phyloP scores from a whole-genome alignment of 306 rosid genomes.

The Vicia faba region DNA sequence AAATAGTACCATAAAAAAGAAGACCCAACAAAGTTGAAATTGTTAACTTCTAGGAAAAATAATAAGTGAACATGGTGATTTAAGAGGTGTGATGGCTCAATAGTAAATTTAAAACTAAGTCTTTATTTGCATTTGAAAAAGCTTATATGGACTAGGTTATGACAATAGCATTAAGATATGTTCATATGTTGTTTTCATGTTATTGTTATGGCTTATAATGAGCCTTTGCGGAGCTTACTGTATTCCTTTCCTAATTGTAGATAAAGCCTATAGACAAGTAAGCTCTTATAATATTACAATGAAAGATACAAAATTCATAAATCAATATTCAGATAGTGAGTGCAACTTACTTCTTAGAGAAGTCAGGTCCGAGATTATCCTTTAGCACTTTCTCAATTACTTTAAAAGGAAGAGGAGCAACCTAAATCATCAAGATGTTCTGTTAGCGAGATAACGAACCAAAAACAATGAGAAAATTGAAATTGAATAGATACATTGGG shows the following conservation, averaged over 20 bases:
- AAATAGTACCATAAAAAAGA: not conserved
- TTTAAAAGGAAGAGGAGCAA: conserved; percentile 70
- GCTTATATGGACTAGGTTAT: not conserved
- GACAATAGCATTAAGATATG: not conserved
- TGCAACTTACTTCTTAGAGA: conserved; percentile 67
- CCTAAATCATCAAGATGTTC: conserved; percentile 55
- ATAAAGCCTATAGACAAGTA: not conserved
- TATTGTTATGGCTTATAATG: not conserved
- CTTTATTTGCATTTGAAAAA: not conserved
- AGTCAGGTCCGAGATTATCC: conserved; percentile 62
- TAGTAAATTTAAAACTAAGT: conserved; percentile 6
- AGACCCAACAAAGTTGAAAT: not conserved
- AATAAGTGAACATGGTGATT: not conserved
- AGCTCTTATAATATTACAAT: not conserved
- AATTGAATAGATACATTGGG: conserved; percentile 14
- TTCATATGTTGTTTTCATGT: not conserved
- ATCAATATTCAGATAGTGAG: conserved; percentile 19
- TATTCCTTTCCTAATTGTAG: not conserved
- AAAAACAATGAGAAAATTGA: not conserved
- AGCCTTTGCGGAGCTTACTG: not conserved
- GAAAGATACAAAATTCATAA: conserved; percentile 15
- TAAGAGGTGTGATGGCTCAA: not conserved
- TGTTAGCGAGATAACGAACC: conserved; percentile 33
- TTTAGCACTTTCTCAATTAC: conserved; percentile 57
- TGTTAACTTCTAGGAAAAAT: conserved; percentile 3